These are phyloP conservation scores for Periconia sp. DNA, from an alignment of 2,329 filamentous ascomycete species.

Conservation along the genomic window DNA sequence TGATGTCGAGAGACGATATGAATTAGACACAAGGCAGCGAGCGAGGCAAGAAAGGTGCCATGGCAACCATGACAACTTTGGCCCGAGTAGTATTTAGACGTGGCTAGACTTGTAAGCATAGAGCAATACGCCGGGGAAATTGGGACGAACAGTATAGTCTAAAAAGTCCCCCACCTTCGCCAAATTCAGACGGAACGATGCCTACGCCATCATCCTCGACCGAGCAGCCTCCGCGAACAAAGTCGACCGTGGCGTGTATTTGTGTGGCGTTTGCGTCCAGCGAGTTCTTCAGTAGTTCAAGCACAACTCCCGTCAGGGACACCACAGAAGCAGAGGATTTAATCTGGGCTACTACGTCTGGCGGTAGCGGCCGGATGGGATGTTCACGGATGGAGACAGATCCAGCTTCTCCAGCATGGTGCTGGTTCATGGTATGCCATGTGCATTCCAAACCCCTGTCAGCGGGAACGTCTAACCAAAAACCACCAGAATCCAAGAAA, in stretches of 20 bases:
- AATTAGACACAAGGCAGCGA: slow-evolving; percentile 75
- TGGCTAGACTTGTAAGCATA: slow-evolving; percentile 57
- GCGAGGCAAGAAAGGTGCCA: slow-evolving; percentile 75
- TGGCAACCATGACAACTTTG: slow-evolving; percentile 63
- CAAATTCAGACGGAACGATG: slow-evolving; percentile 73
- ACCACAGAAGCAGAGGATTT: slow-evolving; percentile 81
- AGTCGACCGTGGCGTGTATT: slow-evolving; percentile 73
- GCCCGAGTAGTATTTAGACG: slow-evolving; percentile 65
- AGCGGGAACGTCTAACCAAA: slow-evolving; percentile 3
- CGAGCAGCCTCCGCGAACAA: slow-evolving; percentile 71
- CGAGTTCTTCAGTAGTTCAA: slow-evolving; percentile 78
- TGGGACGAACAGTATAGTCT: slow-evolving; percentile 66
- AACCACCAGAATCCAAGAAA: slow-evolving; percentile 9
- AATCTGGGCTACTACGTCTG: slow-evolving; percentile 74
- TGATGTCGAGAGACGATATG: slow-evolving; percentile 73
- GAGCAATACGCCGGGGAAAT: slow-evolving; percentile 4
- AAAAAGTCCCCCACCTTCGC: slow-evolving; percentile 68
- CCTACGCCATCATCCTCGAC: slow-evolving; percentile 85
- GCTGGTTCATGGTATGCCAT: slow-evolving; percentile 16
- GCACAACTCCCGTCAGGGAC: slow-evolving; percentile 69
- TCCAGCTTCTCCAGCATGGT: background rate
- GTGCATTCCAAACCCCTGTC: slow-evolving; percentile 3
- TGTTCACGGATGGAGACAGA: background rate
- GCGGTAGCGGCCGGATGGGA: slow-evolving; percentile 67
- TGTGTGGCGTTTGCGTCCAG: slow-evolving; percentile 75